These are phyloP conservation scores for Pseudevernia furfuracea DNA, from an alignment of 495 filamentous ascomycete genomes.

Conservation along the genomic window DNA sequence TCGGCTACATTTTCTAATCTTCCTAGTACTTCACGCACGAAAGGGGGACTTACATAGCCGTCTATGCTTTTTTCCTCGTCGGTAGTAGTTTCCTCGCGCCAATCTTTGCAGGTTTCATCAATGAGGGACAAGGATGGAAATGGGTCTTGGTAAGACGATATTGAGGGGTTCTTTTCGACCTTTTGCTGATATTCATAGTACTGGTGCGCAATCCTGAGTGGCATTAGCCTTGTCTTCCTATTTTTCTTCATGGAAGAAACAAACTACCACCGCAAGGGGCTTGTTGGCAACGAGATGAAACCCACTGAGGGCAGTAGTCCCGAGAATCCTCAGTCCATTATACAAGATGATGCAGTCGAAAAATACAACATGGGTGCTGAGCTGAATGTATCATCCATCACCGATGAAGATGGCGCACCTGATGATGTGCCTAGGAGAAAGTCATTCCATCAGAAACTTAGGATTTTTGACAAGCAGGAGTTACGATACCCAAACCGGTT, in stretches of 20 bases:
- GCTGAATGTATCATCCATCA: neutral
- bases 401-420: constrained; percentile 17
- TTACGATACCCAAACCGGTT: constrained; percentile 34
- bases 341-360: neutral
- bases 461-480: constrained; percentile 28
- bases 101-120: constrained; percentile 60
- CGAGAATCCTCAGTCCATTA: neutral
- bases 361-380: neutral
- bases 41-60: constrained; percentile 55
- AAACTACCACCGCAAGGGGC: constrained; percentile 44
- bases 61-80: constrained; percentile 55
- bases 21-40: constrained; percentile 55
- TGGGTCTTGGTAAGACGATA: constrained; percentile 44
- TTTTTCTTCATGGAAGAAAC: constrained; percentile 69
- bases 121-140: constrained; percentile 52
- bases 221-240: constrained; percentile 46
- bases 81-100: constrained; percentile 61
- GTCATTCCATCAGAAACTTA: constrained; percentile 49
- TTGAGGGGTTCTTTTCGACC: neutral
- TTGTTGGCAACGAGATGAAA: neutral
- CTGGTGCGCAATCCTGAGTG: constrained; percentile 57
- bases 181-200: constrained; percentile 30
- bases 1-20: neutral
- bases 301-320: neutral
- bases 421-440: constrained; percentile 24